phyloP scores from a whole-genome alignment of 202 grass and related monocot species.

The Setaria italica region DNA sequence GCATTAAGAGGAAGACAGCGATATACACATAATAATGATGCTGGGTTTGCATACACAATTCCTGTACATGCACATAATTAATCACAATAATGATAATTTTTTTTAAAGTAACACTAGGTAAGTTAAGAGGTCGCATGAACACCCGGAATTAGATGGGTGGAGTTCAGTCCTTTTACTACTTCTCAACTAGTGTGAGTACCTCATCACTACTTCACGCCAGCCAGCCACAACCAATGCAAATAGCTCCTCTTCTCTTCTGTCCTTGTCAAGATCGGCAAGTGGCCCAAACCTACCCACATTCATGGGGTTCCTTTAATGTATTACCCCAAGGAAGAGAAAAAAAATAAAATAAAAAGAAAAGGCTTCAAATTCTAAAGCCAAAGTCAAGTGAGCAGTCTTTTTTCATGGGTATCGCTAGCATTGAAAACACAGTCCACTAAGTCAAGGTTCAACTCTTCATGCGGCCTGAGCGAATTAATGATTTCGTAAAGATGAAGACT shows the following conservation, averaged over 20 bases:
- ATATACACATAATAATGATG: too few species aligned
- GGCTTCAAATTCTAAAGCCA: neutral
- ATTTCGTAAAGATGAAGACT: neutral
- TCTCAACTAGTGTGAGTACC: neutral
- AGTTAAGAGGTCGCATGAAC: neutral
- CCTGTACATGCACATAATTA: too few species aligned
- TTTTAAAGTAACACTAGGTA: too few species aligned
- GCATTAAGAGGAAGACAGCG: too few species aligned
- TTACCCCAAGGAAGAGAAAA: neutral
- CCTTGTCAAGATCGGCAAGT: neutral
- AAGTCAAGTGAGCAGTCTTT: slow-evolving; percentile 3
- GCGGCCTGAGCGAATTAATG: neutral
- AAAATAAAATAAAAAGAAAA: neutral
- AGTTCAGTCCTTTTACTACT: neutral
- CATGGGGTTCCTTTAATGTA: neutral
- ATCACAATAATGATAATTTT: too few species aligned
- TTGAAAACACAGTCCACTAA: slow-evolving; percentile 13
- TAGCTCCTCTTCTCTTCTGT: neutral
- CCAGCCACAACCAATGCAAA: neutral
- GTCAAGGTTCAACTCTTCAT: slow-evolving; percentile 26
- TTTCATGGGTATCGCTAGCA: slow-evolving; percentile 21
- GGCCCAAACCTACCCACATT: neutral
- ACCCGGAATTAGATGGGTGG: neutral
- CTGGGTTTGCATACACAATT: too few species aligned
- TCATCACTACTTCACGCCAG: neutral